phyloP scores from a whole-genome alignment of 176 grass and related monocot genomes.

The Bothriochloa decipiens region DNA sequence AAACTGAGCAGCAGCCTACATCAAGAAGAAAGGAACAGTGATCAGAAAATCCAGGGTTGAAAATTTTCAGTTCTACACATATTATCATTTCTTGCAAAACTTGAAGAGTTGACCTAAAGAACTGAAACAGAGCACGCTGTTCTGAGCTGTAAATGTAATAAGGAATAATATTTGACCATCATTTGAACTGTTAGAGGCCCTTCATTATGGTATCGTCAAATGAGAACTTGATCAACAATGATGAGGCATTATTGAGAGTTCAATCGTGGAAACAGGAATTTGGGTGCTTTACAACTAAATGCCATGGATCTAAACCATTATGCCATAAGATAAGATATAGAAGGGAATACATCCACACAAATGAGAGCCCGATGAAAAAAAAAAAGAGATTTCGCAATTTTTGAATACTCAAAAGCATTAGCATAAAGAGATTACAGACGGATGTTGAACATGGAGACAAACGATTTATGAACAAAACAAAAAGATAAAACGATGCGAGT shows the following conservation, averaged over 20 bases:
- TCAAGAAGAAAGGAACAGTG: not conserved
- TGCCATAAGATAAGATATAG: too few relatives aligned
- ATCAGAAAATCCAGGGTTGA: constrained; percentile 7
- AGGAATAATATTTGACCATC: not conserved
- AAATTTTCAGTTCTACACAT: constrained; percentile 3
- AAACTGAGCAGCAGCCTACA: constrained; percentile 43
- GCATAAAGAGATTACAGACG: constrained; percentile 1
- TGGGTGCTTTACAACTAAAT: not conserved
- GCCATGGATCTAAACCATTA: too few relatives aligned
- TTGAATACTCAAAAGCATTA: constrained; percentile 12
- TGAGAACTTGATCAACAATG: not conserved
- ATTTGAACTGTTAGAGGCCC: not conserved
- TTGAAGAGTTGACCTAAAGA: not conserved
- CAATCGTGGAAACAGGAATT: not conserved
- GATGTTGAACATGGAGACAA: not conserved
- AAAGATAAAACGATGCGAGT: constrained; percentile 7
- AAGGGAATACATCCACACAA: not conserved
- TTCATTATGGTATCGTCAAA: not conserved
- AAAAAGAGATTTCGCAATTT: not conserved
- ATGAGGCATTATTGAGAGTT: constrained; percentile 4
- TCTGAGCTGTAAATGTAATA: not conserved
- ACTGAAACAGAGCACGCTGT: not conserved
- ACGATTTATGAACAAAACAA: not conserved
- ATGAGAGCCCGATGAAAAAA: not conserved
- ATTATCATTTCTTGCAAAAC: not conserved